Base-by-base conservation (phyloP, 768 basidiomycete genomes). In the Glaciozyma antarctica region DNA sequence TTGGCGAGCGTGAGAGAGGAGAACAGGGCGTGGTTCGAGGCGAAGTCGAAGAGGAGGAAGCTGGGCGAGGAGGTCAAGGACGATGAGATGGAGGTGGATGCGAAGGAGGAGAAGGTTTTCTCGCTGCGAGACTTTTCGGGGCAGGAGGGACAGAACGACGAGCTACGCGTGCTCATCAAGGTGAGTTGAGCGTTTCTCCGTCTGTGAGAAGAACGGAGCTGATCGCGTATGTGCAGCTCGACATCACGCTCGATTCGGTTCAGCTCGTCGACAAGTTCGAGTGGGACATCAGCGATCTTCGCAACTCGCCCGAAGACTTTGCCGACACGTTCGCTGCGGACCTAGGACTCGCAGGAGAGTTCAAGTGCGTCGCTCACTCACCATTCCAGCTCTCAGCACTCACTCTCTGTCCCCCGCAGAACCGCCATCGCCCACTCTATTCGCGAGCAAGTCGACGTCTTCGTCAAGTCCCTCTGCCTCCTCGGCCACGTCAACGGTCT, bases 251-350 rank as follows among this genome's bases (percentile, higher is more conserved):
- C 62, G 94, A 90, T 28, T 85, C 86, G 10, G 84, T 92, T 79
- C 92, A 93, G 76, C 82, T 99, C 28, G 88, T 90, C 62, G 95
- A 99, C 77, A 88, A 92, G 73, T 94, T 98, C 73, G 95, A 98
- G 75, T 99, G 95, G 95, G 94, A 99, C 76, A 77, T 97, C 45
- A 86, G 86, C 71, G 90, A 88, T 62, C 77, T 80, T 26, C 80
- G 82, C 54, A 86, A 88, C 5, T 87, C 86, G 0, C 93, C 94
- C 0, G 95, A 99, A 77, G 85, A 87, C 30, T 98, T 98, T 76
- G 90, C 95, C 10, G 86, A 88, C 67, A 81, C 86, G 0, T 94
- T 95, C 75, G 80, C 85, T 2, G 82, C 83, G 26, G 95, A 99
- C 70, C 78, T 99, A 28, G 95, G 95, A 7, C 78, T 99, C 30